These are phyloP conservation scores for Neonothopanus nambi DNA, from an alignment of 1,284 basidiomycete genomes.

Conservation along the genomic window DNA sequence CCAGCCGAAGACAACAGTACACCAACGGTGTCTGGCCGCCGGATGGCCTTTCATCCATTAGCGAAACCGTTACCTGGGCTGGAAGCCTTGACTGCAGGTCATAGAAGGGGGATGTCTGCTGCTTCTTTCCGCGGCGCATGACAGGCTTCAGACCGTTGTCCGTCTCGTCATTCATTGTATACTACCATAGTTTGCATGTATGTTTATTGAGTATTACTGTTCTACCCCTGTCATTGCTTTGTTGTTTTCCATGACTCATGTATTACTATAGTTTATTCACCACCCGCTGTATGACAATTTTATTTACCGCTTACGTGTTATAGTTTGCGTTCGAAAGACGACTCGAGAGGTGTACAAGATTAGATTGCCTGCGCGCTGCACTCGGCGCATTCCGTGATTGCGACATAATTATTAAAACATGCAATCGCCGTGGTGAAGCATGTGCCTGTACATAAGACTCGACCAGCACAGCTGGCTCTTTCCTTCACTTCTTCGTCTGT, in stretches of 20 bases:
- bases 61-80: conserved; percentile 47
- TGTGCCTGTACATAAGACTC: not conserved
- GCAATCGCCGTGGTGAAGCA: not conserved
- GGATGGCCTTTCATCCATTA: conserved; percentile 67
- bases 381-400: too few species aligned
- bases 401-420: too few species aligned
- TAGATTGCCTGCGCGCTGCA: too few species aligned
- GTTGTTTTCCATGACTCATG: conserved; percentile 16
- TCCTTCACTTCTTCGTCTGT: conserved; percentile 7
- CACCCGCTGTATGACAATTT: conserved; percentile 4
- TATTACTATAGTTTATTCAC: conserved; percentile 10
- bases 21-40: conserved; percentile 46
- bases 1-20: conserved; percentile 40
- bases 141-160: conserved; percentile 16
- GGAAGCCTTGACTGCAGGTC: conserved; percentile 45
- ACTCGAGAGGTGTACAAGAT: too few species aligned
- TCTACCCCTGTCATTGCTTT: conserved; percentile 16
- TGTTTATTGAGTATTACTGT: conserved; percentile 17
- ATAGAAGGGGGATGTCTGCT: conserved; percentile 64
- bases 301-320: too few species aligned
- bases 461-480: not conserved
- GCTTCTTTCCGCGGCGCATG: conserved; percentile 52
- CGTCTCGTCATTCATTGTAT: conserved; percentile 20
- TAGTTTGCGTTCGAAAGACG: too few species aligned
- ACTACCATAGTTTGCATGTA: conserved; percentile 17